Conservation (phyloP, 148 eudicot genomes). For the Pharnaceum exiguum region DNA sequence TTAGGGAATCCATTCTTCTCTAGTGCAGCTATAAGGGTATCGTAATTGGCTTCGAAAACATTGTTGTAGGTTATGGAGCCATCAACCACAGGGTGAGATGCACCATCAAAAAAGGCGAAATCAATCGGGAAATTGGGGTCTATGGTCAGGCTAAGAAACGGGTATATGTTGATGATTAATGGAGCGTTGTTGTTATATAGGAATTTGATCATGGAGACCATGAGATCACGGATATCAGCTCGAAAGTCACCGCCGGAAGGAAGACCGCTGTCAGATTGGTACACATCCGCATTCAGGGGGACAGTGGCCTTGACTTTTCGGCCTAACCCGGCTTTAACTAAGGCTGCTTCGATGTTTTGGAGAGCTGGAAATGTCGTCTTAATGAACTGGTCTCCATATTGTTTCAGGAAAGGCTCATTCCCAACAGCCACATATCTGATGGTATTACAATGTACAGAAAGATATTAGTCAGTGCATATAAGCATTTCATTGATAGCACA, state of each 20-base stretch:
- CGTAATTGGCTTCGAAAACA: conserved; percentile 89
- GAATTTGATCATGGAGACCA: conserved; percentile 65
- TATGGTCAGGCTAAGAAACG: conserved; percentile 76
- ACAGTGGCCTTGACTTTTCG: conserved; percentile 71
- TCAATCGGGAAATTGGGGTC: conserved; percentile 87
- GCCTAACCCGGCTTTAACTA: conserved; percentile 86
- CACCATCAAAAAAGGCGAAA: conserved; percentile 79
- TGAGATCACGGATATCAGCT: conserved; percentile 56
- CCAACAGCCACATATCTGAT: conserved; percentile 91
- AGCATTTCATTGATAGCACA: background rate
- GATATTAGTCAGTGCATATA: background rate
- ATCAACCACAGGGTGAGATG: conserved; percentile 55
- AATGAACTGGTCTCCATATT: conserved; percentile 52
- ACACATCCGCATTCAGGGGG: conserved; percentile 89
- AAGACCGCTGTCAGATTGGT: conserved; percentile 42
- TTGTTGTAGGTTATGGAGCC: conserved; percentile 65
- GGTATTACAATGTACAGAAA: background rate
- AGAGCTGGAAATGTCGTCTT: conserved; percentile 73
- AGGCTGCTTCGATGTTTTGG: conserved; percentile 80
- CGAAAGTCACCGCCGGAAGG: conserved; percentile 87
- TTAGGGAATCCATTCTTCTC: conserved; percentile 64
- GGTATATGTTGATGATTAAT: conserved; percentile 76
- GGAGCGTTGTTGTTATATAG: conserved; percentile 55
- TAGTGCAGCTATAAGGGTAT: conserved; percentile 74
- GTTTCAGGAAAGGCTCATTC: conserved; percentile 85